phyloP scores from a whole-genome alignment of 805 yeast species.

The Sugiyamaella smithiae region DNA sequence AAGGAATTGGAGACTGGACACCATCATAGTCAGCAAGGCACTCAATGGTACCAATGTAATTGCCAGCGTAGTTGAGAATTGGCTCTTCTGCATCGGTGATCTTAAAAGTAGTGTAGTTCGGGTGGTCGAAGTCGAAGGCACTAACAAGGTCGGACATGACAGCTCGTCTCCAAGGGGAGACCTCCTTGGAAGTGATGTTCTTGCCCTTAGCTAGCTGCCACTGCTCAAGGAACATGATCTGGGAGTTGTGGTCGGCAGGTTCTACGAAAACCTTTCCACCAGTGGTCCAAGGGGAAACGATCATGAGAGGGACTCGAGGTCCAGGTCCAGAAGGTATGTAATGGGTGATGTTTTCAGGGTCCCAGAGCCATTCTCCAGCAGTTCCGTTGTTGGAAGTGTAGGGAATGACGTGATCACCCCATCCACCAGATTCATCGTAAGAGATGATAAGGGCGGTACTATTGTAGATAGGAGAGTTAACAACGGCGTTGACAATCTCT shows the following conservation, averaged over 20 bases:
- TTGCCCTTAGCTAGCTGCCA: constrained; percentile 25
- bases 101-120: constrained; percentile 20
- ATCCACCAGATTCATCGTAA: constrained; percentile 31
- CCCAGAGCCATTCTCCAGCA: constrained; percentile 27
- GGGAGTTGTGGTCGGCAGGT: constrained; percentile 29
- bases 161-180: constrained; percentile 26
- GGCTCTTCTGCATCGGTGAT: constrained; percentile 21
- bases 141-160: constrained; percentile 25
- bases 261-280: constrained; percentile 29
- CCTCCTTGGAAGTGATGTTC: constrained; percentile 15
- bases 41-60: constrained; percentile 11
- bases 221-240: constrained; percentile 26
- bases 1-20: constrained; percentile 25
- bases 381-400: constrained; percentile 27
- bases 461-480: constrained; percentile 23
- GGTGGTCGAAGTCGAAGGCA: constrained; percentile 26
- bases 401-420: constrained; percentile 30
- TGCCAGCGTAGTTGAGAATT: constrained; percentile 12
- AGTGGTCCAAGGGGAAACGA: constrained; percentile 29
- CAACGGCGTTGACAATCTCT: constrained; percentile 24
- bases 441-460: constrained; percentile 25
- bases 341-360: constrained; percentile 19
- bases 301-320: constrained; percentile 26
- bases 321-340: constrained; percentile 28
- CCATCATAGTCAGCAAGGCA: constrained; percentile 16